Percentiles rank a stretch among this genome's conserved stretches.
Conservation (phyloP, 768 basidiomycete genomes). For the Phylloporus rhodoxanthus region DNA sequence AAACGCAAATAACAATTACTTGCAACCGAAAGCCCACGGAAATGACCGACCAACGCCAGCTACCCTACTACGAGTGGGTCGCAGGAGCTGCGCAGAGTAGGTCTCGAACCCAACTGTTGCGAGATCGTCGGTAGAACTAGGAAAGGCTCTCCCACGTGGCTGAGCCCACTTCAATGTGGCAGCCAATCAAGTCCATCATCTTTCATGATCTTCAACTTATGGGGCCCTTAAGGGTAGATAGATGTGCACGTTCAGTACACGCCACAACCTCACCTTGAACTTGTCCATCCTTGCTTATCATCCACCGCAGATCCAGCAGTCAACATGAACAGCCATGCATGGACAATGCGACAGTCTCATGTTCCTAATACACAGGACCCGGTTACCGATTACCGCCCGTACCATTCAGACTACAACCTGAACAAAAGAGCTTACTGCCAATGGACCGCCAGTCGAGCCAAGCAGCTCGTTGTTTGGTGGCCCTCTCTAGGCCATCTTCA, state of each 20-base stretch:
- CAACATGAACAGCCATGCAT: too few species aligned
- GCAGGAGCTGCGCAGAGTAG: too few species aligned
- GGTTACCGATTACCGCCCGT: neutral
- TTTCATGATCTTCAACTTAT: neutral
- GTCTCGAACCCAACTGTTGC: neutral
- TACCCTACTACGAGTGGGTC: too few species aligned
- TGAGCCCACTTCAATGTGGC: slow-evolving; percentile 13
- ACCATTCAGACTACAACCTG: neutral
- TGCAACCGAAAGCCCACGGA: neutral
- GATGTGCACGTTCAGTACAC: slow-evolving; percentile 17
- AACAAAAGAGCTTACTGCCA: neutral
- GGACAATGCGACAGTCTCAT: neutral
- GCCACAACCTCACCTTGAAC: slow-evolving; percentile 3
- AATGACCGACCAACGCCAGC: too few species aligned
- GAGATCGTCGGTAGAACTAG: too few species aligned
- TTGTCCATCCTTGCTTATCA: neutral
- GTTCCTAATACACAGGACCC: neutral
- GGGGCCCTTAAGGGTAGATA: slow-evolving; percentile 16
- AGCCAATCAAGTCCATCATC: slow-evolving; percentile 13
- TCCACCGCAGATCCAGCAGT: too few species aligned
- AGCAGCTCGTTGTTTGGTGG: too few species aligned
- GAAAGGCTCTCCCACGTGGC: too few species aligned
- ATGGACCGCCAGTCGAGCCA: too few species aligned
- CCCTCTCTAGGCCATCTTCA: too few species aligned
- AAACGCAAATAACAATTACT: neutral